Evolutionary conservation across 2,329 filamentous ascomycete genomes (phyloP), one percentile per base, ranked within the genome.

Genomic region (Neofusicoccum parvum): DNA sequence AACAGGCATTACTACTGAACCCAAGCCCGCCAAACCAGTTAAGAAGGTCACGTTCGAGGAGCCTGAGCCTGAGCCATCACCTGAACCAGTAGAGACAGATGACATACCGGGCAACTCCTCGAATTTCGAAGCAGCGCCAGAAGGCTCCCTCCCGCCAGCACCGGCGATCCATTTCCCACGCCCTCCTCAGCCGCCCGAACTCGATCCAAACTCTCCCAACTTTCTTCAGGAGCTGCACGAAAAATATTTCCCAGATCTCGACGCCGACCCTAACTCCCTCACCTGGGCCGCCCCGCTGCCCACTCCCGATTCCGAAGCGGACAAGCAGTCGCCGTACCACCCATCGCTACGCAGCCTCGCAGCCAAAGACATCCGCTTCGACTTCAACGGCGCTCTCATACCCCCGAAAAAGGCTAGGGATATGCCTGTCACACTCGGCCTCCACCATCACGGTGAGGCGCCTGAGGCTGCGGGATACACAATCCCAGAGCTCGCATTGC

Each of bases 391-490:
- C 68, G 85, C 85, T 0, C 84, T 99, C 2, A 84, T 99, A 12
- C 88, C 94, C 0, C 95, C 95, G 0, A 85, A 87, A 56, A 85
- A 88, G 39, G 88, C 92, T 32, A 85, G 93, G 64, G 82, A 86
- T 1, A 88, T 98, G 32, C 91, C 94, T 5, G 87, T 87, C 0
- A 89, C 88, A 12, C 87, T 90, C 67, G 95, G 95, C 0, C 84
- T 99, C 14, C 95, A 99, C 77, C 94, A 99, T 77, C 95, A 99
- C 76, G 93, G 91, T 68, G 88, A 94, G 66, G 94, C 94, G 1
- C 95, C 95, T 15, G 92, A 96, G 77, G 92, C 94, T 1, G 95
- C 95, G 0, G 95, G 95, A 0, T 99, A 99, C 78, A 98, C 95
- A 0, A 86, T 99, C 36, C 87, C 88, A 0, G 95, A 99, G 78